Evolutionary conservation across 352 stramenopile species (phyloP), one percentile per base, ranked within the genome.

Genomic region (Achlya hypogyna): DNA sequence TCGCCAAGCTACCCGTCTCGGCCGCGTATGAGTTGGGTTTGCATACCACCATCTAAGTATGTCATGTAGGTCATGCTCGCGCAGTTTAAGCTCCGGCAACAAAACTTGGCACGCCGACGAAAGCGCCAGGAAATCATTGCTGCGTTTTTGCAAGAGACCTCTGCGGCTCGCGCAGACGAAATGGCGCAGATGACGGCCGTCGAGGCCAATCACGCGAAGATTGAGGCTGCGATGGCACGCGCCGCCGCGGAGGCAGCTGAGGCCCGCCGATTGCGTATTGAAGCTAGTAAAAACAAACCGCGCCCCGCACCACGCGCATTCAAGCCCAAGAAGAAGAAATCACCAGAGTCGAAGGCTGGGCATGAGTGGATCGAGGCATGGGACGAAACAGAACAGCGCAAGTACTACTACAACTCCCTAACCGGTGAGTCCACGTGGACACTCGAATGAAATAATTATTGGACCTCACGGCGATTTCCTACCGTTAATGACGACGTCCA

Each of bases 401-500:
- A 59, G n/a, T 67, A 67, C 43, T 56, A 51, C 22, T 67, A 67
- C 34, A 67, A 67, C 60, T 14, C 60, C 60, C 6, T 58, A 23
- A 60, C 60, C 8, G 60, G 60, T 12, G 60, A 67, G 23, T 51
- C 28, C 60, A 67, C 42, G 35, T 67, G 60, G 60, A 12, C 58
- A 16, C 49, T 56, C 25, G 38, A n/a, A 45, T 45, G 38, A 10
- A 45, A 10, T 18, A 18, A 9, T 18, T 10, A n/a, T n/a, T 10
- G 38, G 6, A 10, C n/a, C 34, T 54, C 23, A 54, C 6, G 6
- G 25, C 8, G 49, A 56, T 38, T 12, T 10, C 42, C 18, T 49
- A 22, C 22, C 18, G 22, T 49, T 49, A 22, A 49, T 20, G 42
- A 16, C 49, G 49, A 54, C n/a, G n/a, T n/a, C n/a, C n/a, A 6